Evolutionary conservation across 257 asterid genomes (phyloP), one percentile per base, ranked within the genome.

Genomic region (Gentiana macrophylla): DNA sequence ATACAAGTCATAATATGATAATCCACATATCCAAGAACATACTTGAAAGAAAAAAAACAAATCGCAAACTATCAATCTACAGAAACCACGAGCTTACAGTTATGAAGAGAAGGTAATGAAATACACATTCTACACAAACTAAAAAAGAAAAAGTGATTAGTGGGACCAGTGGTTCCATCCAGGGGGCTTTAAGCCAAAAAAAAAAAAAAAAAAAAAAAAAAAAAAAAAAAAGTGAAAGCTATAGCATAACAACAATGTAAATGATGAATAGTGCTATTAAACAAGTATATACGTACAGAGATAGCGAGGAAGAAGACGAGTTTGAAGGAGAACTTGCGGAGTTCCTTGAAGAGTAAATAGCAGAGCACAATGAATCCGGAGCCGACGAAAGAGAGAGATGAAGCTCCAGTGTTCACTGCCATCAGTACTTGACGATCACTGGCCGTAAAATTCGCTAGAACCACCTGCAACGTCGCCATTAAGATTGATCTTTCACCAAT

Each of bases 261-360:
- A 41, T 10, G 5, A 10, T 2, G 46, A 41, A 7, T 33, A 53
- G 50, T 34, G 4, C 48, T 12, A 11, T 32, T 34, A 33, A 59
- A 8, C n/a, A n/a, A 38, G 12, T 3, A 41, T 8, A 24, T n/a
- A 62, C 80, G 62, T 58, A 92, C 99, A 3, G 99, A 85, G 64
- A 92, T 82, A 34, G 99, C 97, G 70, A 92, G 99, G 83, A 74
- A 92, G 84, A 92, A 92, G 65, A 92, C 97, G 52, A 92, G 99
- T 76, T 92, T 92, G 86, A 92, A 92, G 65, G 95, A 92, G 70
- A 92, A 88, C 82, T 92, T 92, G 55, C 94, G 93, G 54, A 92
- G 97, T 49, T 88, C 95, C 70, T 82, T 92, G 73, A 92, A 92
- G 67, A 85, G 81, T 33, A 92, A 51, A 66, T 92, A 92, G 77